Evolutionary conservation across 2,329 filamentous ascomycete genomes (phyloP).

Genomic region (Aspergillus fructus): DNA sequence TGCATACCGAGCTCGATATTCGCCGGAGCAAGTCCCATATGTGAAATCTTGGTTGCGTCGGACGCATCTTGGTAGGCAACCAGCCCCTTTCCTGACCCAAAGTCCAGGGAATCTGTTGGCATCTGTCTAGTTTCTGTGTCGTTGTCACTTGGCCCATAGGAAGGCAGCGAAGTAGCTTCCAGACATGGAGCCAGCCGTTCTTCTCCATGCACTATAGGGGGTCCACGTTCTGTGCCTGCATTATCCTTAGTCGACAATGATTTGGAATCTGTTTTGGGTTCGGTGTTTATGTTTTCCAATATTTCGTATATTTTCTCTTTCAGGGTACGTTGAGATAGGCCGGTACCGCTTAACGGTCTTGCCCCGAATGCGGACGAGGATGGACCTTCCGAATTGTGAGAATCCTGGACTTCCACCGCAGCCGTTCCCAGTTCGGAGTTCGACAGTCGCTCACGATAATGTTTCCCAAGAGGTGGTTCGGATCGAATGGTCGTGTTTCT

Average conservation of each 20-base stretch:
- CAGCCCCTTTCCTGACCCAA: too few relatives aligned
- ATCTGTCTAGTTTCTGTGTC: background rate
- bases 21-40: background rate
- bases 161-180: background rate
- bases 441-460: background rate
- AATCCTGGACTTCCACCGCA: background rate
- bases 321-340: background rate
- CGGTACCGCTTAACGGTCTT: background rate
- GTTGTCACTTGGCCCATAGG: background rate
- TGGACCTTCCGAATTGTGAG: background rate
- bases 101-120: background rate
- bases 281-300: conserved; percentile 3
- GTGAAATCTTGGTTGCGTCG: background rate
- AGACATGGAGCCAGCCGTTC: background rate
- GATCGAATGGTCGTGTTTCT: conserved; percentile 4
- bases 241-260: background rate
- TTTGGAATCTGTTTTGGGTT: background rate
- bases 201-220: background rate
- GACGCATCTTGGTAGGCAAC: background rate
- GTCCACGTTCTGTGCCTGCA: background rate
- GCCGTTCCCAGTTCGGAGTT: background rate
- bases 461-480: background rate
- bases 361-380: background rate
- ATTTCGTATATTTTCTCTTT: conserved; percentile 10
- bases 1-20: background rate